Evolutionary conservation across 225 moss, liverwort and hornwort genomes (phyloP).

Genomic region (Polytrichum commune): DNA sequence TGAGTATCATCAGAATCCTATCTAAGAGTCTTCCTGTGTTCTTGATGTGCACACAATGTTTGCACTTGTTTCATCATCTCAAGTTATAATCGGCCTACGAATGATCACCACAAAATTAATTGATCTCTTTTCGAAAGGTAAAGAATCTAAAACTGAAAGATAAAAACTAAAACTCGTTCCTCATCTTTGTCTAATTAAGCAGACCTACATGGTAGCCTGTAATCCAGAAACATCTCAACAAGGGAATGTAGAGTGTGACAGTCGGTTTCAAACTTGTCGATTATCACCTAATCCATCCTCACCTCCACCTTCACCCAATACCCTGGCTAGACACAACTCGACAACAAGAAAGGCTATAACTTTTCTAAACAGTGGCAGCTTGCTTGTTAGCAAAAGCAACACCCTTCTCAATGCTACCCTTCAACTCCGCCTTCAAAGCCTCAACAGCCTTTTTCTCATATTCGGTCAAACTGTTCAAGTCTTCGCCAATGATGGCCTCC

Average conservation of each 20-base stretch:
- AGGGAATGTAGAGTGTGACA: no score
- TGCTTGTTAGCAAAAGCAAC: slow-evolving; percentile 64
- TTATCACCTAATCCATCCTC: no score
- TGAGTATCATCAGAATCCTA: no score
- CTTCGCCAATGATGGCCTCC: slow-evolving; percentile 75
- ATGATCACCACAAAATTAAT: background rate
- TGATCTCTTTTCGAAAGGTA: background rate
- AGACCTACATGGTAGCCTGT: no score
- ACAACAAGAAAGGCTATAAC: no score
- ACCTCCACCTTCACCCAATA: no score
- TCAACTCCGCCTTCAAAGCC: slow-evolving; percentile 76
- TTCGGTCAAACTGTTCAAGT: slow-evolving; percentile 67
- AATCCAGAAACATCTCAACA: no score
- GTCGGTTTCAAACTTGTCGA: no score
- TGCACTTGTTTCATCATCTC: background rate
- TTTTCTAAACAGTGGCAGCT: slow-evolving; percentile 55
- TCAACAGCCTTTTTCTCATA: slow-evolving; percentile 86
- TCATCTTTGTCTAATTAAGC: no score
- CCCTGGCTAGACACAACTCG: no score
- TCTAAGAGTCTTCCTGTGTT: no score
- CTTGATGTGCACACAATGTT: background rate
- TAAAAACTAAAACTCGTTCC: no score
- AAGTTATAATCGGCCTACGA: background rate
- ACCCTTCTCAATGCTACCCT: slow-evolving; percentile 95
- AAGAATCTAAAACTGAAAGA: background rate